Conservation (phyloP, 305 asterid genomes). For the Vinca major region DNA sequence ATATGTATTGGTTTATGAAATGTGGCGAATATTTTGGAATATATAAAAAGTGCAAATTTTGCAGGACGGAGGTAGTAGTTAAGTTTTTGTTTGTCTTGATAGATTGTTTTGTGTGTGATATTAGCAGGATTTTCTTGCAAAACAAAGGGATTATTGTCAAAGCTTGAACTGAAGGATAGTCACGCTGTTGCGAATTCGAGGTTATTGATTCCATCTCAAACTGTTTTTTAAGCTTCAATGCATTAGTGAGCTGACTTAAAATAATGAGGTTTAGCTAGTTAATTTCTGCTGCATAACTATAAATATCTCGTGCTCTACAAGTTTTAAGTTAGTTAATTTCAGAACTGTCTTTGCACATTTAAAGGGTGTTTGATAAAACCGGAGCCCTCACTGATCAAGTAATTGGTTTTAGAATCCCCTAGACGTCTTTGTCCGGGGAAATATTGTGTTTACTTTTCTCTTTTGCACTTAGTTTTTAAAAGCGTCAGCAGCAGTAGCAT, state of each 20-base stretch:
- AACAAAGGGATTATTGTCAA: conserved; percentile 26
- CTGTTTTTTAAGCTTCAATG: conserved; percentile 3
- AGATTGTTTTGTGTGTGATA: conserved; percentile 9
- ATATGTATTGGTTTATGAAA: too few species aligned
- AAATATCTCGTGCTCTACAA: neutral
- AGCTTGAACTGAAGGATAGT: conserved; percentile 35
- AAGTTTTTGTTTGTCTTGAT: neutral
- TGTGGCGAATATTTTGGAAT: too few species aligned
- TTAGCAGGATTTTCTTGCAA: conserved; percentile 50
- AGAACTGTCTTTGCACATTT: neutral
- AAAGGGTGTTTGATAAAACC: neutral
- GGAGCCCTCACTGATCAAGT: too few species aligned
- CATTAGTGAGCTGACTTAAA: neutral
- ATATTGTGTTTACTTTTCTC: too few species aligned
- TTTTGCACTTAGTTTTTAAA: too few species aligned
- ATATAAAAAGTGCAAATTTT: too few species aligned
- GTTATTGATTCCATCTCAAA: conserved; percentile 28
- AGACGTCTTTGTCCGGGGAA: too few species aligned
- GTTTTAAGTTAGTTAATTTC: neutral
- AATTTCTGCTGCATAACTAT: neutral
- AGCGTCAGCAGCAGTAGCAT: too few species aligned
- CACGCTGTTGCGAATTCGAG: conserved; percentile 31
- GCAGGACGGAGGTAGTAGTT: too few species aligned
- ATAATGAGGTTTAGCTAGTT: neutral
- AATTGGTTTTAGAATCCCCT: too few species aligned